Percentiles rank a stretch among this genome's conserved stretches.
Conservation (phyloP, 2,329 filamentous ascomycete species). For the Paecilomyces sp. region DNA sequence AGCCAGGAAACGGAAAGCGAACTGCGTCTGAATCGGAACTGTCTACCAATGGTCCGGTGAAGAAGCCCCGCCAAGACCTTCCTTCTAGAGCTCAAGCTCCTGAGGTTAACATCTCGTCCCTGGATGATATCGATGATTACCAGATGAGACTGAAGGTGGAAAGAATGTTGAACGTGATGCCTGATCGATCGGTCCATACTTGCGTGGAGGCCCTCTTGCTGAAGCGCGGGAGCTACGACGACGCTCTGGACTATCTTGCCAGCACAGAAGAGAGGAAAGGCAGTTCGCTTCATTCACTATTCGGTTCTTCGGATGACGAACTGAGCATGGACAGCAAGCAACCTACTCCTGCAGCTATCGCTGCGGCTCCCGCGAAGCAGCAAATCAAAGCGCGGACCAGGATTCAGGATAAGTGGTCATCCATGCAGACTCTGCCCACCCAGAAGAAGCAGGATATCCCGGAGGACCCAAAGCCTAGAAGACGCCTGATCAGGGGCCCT, state of each 20-base stretch:
- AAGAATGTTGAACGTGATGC: slow-evolving; percentile 45
- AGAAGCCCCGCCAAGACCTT: slow-evolving; percentile 32
- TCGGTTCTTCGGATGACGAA: slow-evolving; percentile 36
- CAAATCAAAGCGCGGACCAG: slow-evolving; percentile 48
- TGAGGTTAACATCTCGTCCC: slow-evolving; percentile 29
- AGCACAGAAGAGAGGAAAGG: slow-evolving; percentile 26
- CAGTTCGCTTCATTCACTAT: slow-evolving; percentile 6
- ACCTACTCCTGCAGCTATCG: slow-evolving; percentile 1
- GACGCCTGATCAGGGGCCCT: slow-evolving; percentile 32
- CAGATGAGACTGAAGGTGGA: slow-evolving; percentile 44
- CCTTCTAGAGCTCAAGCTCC: slow-evolving; percentile 43
- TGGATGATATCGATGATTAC: slow-evolving; percentile 47
- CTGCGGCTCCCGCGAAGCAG: slow-evolving; percentile 38
- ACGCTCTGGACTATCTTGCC: slow-evolving; percentile 45
- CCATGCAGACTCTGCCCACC: slow-evolving; percentile 33
- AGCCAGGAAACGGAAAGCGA: slow-evolving; percentile 32
- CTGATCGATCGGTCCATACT: slow-evolving; percentile 37
- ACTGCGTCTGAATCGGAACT: slow-evolving; percentile 39
- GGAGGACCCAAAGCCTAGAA: slow-evolving; percentile 23
- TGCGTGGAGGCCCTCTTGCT: slow-evolving; percentile 45
- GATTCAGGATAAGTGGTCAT: slow-evolving; percentile 54
- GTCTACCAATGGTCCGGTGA: slow-evolving; percentile 28
- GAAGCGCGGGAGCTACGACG: slow-evolving; percentile 48
- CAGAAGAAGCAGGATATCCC: slow-evolving; percentile 13
- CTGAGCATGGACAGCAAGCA: slow-evolving; percentile 18